Conservation (phyloP, 2,329 filamentous ascomycete genomes). For the Orbilia blumenaviensis region DNA sequence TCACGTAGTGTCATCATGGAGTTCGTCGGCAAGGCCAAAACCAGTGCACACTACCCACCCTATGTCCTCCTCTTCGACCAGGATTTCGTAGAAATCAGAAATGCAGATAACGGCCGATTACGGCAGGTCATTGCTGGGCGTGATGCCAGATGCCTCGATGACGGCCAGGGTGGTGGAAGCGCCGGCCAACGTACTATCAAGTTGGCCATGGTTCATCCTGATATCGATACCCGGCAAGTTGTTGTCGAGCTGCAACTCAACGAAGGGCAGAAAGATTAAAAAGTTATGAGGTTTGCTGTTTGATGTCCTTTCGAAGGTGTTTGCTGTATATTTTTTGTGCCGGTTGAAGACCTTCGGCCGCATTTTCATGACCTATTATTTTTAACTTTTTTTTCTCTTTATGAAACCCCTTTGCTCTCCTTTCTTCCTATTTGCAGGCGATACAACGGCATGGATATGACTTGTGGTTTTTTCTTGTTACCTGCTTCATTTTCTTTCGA, state of each 20-base stretch:
- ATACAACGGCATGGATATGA: conserved; percentile 50
- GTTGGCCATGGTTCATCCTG: conserved; percentile 93
- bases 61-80: conserved; percentile 94
- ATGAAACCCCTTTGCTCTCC: not conserved
- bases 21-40: conserved; percentile 91
- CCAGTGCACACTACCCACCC: conserved; percentile 86
- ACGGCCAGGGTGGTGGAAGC: conserved; percentile 74
- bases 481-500: not conserved
- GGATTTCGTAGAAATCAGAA: conserved; percentile 96
- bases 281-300: not conserved
- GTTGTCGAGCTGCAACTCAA: conserved; percentile 93
- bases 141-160: conserved; percentile 89
- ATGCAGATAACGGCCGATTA: conserved; percentile 92
- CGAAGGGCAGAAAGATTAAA: conserved; percentile 75
- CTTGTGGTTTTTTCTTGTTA: conserved; percentile 4
- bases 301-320: conserved; percentile 10
- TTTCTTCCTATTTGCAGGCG: conserved; percentile 33
- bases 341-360: not conserved
- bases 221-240: conserved; percentile 82
- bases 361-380: conserved; percentile 9
- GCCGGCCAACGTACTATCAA: conserved; percentile 79
- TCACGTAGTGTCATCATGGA: conserved; percentile 96
- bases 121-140: conserved; percentile 92
- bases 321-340: conserved; percentile 11
- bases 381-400: not conserved